Evolutionary conservation across 208 protist genomes (phyloP).

Genomic region (Crithidia sp.): DNA sequence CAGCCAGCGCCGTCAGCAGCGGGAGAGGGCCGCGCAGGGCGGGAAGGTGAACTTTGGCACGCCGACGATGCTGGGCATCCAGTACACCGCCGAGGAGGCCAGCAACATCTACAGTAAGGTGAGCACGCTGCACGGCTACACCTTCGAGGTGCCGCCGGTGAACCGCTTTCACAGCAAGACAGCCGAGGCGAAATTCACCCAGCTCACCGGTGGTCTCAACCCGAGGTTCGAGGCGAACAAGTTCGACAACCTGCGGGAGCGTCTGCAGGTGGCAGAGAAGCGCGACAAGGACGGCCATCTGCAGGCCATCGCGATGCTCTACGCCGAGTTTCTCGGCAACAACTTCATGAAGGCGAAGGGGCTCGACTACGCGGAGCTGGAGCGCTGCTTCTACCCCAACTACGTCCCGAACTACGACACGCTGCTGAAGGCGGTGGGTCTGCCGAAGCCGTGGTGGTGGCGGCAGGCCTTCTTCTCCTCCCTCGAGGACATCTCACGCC

Average conservation of each 20-base stretch:
- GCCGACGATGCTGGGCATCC: slow-evolving; percentile 72
- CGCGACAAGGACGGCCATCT: slow-evolving; percentile 75
- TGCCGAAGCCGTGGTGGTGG: slow-evolving; percentile 78
- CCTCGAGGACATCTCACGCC: slow-evolving; percentile 86
- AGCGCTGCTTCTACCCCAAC: slow-evolving; percentile 84
- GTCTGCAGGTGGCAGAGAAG: slow-evolving; percentile 71
- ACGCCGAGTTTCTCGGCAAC: slow-evolving; percentile 80
- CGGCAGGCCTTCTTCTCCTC: slow-evolving; percentile 64
- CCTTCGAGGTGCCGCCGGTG: slow-evolving; percentile 78
- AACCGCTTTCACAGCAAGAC: slow-evolving; percentile 84
- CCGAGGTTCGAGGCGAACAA: slow-evolving; percentile 76
- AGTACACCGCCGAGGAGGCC: slow-evolving; percentile 75
- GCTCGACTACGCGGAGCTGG: slow-evolving; percentile 75
- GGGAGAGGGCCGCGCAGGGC: slow-evolving; percentile 17
- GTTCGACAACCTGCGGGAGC: slow-evolving; percentile 81
- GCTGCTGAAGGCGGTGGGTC: slow-evolving; percentile 53
- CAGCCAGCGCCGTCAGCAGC: slow-evolving; percentile 19
- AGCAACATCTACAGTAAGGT: slow-evolving; percentile 81
- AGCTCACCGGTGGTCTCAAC: slow-evolving; percentile 73
- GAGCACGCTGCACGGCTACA: slow-evolving; percentile 72
- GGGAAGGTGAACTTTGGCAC: slow-evolving; percentile 40
- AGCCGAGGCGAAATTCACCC: slow-evolving; percentile 74
- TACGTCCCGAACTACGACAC: slow-evolving; percentile 68
- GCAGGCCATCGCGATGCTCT: slow-evolving; percentile 85
- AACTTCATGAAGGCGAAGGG: slow-evolving; percentile 62